Percentiles rank a stretch among this genome's conserved stretches.
Evolutionary conservation across 805 yeast species (phyloP).

Genomic region (Lipomyces spencermartinsiae): DNA sequence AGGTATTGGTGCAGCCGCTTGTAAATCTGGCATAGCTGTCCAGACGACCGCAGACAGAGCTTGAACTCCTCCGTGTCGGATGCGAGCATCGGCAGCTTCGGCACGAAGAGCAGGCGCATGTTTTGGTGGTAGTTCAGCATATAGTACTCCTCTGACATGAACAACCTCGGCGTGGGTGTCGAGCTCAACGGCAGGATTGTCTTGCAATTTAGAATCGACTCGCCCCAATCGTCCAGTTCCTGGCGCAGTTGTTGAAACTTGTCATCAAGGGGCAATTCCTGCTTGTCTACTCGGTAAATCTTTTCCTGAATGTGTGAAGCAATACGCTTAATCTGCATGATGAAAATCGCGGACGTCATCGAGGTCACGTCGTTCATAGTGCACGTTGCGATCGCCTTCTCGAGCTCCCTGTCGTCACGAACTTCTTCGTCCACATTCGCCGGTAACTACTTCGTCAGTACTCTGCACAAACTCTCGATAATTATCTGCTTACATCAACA

Average conservation of each 20-base stretch:
- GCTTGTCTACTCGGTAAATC: constrained; percentile 35
- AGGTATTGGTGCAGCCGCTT: constrained; percentile 35
- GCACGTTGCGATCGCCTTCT: constrained; percentile 24
- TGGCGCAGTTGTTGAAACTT: constrained; percentile 23
- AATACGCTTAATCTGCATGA: constrained; percentile 32
- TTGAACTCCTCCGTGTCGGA: constrained; percentile 34
- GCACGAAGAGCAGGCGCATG: constrained; percentile 35
- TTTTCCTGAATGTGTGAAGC: constrained; percentile 33
- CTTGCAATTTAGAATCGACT: constrained; percentile 22
- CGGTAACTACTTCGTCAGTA: constrained; percentile 21
- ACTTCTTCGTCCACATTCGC: constrained; percentile 36
- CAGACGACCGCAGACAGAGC: constrained; percentile 33
- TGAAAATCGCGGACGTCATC: constrained; percentile 32
- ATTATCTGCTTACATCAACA: constrained; percentile 23
- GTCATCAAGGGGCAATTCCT: constrained; percentile 29
- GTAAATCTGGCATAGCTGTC: constrained; percentile 35
- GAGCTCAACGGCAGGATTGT: constrained; percentile 25
- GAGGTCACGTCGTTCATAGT: constrained; percentile 19
- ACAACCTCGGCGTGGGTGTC: constrained; percentile 29
- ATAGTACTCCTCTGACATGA: constrained; percentile 32
- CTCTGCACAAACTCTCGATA: background rate
- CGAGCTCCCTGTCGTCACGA: constrained; percentile 31
- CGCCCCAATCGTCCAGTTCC: constrained; percentile 33
- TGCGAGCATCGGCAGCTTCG: constrained; percentile 32
- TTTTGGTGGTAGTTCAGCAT: constrained; percentile 33